Evolutionary conservation across 345 rosid genomes (phyloP).

Genomic region (Trapa bicornis): DNA sequence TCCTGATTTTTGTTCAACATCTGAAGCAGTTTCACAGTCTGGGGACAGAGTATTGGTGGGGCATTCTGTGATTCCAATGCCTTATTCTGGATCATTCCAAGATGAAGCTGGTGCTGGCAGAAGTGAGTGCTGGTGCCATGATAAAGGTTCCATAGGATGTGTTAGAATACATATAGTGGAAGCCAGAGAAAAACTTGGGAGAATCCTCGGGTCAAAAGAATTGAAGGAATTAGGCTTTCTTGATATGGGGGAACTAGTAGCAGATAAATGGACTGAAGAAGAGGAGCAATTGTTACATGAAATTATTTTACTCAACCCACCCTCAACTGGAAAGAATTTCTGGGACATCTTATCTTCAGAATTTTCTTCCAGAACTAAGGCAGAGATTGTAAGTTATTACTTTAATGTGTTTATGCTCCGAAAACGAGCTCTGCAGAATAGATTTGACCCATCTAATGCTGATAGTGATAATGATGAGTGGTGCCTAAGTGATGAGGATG

Average conservation of each 20-base stretch:
- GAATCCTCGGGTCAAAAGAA: conserved; percentile 38
- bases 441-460: conserved; percentile 27
- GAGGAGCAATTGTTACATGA: conserved; percentile 46
- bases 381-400: conserved; percentile 60
- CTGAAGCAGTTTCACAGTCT: conserved; percentile 8
- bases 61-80: conserved; percentile 46
- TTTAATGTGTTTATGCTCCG: conserved; percentile 55
- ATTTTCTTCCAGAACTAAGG: conserved; percentile 38
- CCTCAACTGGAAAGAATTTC: conserved; percentile 40
- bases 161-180: conserved; percentile 45
- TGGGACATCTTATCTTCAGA: conserved; percentile 44
- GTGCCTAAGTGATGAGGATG: conserved; percentile 38
- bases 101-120: conserved; percentile 24
- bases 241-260: conserved; percentile 69
- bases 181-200: conserved; percentile 40
- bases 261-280: conserved; percentile 41
- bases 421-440: conserved; percentile 57
- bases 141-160: conserved; percentile 47
- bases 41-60: conserved; percentile 26
- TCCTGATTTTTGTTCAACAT: conserved; percentile 6
- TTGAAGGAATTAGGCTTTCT: conserved; percentile 43
- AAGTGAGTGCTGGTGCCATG: conserved; percentile 37
- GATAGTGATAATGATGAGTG: conserved; percentile 87
- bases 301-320: conserved; percentile 46
- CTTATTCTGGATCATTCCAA: conserved; percentile 17